These are phyloP conservation scores for Arthrobotrys entomopaga DNA, from an alignment of 2,329 filamentous ascomycete species.

Conservation along the genomic window DNA sequence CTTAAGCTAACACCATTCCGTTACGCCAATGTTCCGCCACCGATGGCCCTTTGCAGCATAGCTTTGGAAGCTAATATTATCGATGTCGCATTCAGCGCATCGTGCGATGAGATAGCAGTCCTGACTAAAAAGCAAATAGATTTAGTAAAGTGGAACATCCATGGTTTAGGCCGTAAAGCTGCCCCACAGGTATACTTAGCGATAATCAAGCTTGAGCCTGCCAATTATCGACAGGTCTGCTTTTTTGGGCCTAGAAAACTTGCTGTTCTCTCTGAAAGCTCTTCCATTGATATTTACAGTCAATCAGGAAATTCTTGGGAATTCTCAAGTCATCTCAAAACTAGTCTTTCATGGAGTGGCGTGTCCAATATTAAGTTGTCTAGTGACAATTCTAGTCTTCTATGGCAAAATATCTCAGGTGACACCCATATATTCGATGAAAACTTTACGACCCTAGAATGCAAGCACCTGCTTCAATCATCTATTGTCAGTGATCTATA, in stretches of 20 bases:
- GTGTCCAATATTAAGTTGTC: slow-evolving; percentile 30
- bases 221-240: slow-evolving; percentile 59
- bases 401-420: slow-evolving; percentile 32
- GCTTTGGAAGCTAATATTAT: slow-evolving; percentile 71
- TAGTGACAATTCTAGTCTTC: slow-evolving; percentile 13
- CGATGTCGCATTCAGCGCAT: slow-evolving; percentile 78
- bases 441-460: not conserved
- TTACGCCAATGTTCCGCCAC: slow-evolving; percentile 86
- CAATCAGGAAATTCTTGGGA: slow-evolving; percentile 13
- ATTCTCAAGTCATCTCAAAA: slow-evolving; percentile 4
- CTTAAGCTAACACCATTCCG: slow-evolving; percentile 88
- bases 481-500: slow-evolving; percentile 24
- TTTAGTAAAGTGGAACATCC: slow-evolving; percentile 73
- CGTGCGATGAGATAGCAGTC: slow-evolving; percentile 75
- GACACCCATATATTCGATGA: slow-evolving; percentile 27
- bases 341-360: slow-evolving; percentile 15
- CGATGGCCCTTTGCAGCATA: slow-evolving; percentile 86
- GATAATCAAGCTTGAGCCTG: slow-evolving; percentile 50
- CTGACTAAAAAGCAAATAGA: slow-evolving; percentile 75
- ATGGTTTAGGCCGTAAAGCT: slow-evolving; percentile 18
- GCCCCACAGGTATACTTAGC: slow-evolving; percentile 27
- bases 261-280: slow-evolving; percentile 22
- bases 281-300: slow-evolving; percentile 34
- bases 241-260: slow-evolving; percentile 59
- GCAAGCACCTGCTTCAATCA: slow-evolving; percentile 6